A percentile compares a stretch with the other conserved stretches of the same genome.
phyloP scores from a whole-genome alignment of 441 rosid species.

The Isatis lusitanica region DNA sequence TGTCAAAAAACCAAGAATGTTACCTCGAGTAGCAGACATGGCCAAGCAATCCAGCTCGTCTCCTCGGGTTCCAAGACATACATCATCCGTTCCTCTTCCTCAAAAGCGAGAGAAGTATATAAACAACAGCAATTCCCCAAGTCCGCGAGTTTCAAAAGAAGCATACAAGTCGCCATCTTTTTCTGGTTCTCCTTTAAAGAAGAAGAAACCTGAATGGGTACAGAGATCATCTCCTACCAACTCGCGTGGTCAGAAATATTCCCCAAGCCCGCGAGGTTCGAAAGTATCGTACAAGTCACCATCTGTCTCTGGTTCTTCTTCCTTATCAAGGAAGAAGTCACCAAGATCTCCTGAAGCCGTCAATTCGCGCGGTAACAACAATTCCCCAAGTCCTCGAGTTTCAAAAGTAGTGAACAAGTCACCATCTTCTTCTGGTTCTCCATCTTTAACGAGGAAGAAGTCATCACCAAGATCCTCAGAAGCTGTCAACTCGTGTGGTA shows the following conservation, averaged over 20 bases:
- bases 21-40: slow-evolving; percentile 25
- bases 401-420: slow-evolving; percentile 14
- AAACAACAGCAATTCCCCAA: slow-evolving; percentile 4
- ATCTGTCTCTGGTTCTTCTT: slow-evolving; percentile 14
- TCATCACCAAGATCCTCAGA: slow-evolving; percentile 26
- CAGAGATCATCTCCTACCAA: background rate
- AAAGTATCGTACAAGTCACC: slow-evolving; percentile 15
- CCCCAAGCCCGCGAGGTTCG: slow-evolving; percentile 12
- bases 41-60: slow-evolving; percentile 24
- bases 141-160: slow-evolving; percentile 20
- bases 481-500: background rate
- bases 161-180: background rate
- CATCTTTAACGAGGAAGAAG: slow-evolving; percentile 20
- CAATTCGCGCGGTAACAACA: background rate
- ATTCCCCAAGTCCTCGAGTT: background rate
- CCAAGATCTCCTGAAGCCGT: slow-evolving; percentile 15
- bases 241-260: slow-evolving; percentile 13
- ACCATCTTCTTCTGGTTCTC: background rate
- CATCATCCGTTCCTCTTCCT: slow-evolving; percentile 15
- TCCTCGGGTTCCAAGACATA: slow-evolving; percentile 10
- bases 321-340: slow-evolving; percentile 14
- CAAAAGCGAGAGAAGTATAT: slow-evolving; percentile 12
- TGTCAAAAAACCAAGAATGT: slow-evolving; percentile 13
- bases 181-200: slow-evolving; percentile 11
- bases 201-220: slow-evolving; percentile 1